Base-by-base conservation (phyloP, 78 protist species). In the Dictyostelium capitatum region DNA sequence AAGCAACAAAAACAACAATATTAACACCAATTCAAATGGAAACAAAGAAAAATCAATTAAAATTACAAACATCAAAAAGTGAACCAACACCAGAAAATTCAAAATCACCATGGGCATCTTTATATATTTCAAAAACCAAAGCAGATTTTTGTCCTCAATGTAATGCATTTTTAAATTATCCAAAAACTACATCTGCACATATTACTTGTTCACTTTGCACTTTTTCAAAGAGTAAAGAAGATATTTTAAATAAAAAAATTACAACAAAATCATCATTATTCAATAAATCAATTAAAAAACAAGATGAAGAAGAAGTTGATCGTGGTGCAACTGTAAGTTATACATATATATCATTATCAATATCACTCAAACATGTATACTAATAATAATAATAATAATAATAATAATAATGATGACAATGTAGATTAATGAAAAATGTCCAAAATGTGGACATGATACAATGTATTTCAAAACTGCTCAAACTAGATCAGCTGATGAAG, bases 401-500 rank as follows among this genome's bases (percentile, higher is more conserved):
- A 57, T n/a, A 57, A 57, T 57, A 57, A 57, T 23, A 41, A n/a
- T 59, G n/a, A 59, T 48, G 4, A 54, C 4, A 48, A 2, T 48
- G 19, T 54, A 90, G 80, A 82, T 92, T 59, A 79, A 73, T 56
- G 96, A 92, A 46, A n/a, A 67, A 37, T 92, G 96, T 48, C 96
- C 96, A 51, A 62, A 83, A 1, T 97, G 99, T 82, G 78, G 92
- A 59, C 92, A 96, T 59, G 41, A 67, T 50, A 85, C 90, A 59
- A 64, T 80, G 64, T 72, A 70, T 53, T 97, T 94, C 90, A 94
- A 79, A 57, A 96, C 98, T 32, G 82, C 94, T 69, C 98, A 97
- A 84, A 87, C 97, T 54, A 93, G 99, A 51, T 89, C 96, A 10
- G 99, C 97, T 9, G 99, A 97, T 84, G 99, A 97, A 80, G 99